A percentile compares a stretch with the other conserved stretches of the same genome.
Evolutionary conservation across 768 basidiomycete species (phyloP).

Genomic region (Peribolospora kevripleyi): DNA sequence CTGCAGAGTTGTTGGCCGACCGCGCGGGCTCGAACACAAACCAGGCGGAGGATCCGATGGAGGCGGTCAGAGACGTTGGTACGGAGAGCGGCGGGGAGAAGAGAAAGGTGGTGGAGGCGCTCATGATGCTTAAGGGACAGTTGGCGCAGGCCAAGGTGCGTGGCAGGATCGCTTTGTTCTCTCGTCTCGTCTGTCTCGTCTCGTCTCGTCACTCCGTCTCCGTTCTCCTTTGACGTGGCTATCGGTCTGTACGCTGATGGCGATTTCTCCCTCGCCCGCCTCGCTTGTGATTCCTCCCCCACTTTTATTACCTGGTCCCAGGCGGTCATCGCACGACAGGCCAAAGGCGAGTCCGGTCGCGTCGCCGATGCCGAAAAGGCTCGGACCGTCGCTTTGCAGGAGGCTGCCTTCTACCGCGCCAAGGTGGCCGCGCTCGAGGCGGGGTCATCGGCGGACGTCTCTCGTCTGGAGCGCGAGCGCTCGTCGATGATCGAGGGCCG

Average conservation of each 20-base stretch:
- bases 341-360: slow-evolving; percentile 39
- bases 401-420: slow-evolving; percentile 85
- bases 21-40: too few species aligned
- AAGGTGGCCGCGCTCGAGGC: slow-evolving; percentile 72
- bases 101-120: slow-evolving; percentile 36
- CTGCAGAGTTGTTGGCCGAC: slow-evolving; percentile 13
- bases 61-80: slow-evolving; percentile 13
- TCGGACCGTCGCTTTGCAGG: slow-evolving; percentile 57
- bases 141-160: slow-evolving; percentile 63
- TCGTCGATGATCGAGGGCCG: slow-evolving; percentile 47
- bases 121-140: slow-evolving; percentile 66
- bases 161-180: not conserved
- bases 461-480: slow-evolving; percentile 55
- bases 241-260: too few species aligned
- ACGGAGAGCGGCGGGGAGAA: slow-evolving; percentile 2
- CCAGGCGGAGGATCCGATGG: slow-evolving; percentile 10
- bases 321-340: slow-evolving; percentile 31
- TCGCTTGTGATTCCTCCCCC: not conserved
- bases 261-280: too few species aligned
- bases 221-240: too few species aligned
- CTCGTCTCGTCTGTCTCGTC: slow-evolving; percentile 1
- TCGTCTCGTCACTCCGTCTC: not conserved
- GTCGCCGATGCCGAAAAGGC: slow-evolving; percentile 55
- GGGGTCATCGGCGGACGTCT: slow-evolving; percentile 36
- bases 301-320: slow-evolving; percentile 15